These are phyloP conservation scores for Diplotaxis tenuifolia DNA, from an alignment of 345 rosid genomes.

Conservation along the genomic window DNA sequence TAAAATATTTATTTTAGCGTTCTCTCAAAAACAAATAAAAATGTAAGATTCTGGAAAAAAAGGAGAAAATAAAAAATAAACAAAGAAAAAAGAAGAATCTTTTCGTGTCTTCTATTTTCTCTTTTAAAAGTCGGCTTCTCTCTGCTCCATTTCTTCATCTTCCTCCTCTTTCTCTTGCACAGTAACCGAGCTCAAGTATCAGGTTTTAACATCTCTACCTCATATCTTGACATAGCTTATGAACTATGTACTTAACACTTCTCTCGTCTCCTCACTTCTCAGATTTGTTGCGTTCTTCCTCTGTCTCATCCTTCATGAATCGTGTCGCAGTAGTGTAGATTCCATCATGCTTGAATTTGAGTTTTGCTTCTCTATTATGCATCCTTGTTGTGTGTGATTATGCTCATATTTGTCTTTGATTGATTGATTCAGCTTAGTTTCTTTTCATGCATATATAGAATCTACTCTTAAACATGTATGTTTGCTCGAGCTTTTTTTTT, in stretches of 20 bases:
- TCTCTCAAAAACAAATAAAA: neutral
- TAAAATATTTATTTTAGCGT: neutral
- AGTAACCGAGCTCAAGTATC: slow-evolving; percentile 10
- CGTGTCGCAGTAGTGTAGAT: neutral
- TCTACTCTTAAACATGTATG: neutral
- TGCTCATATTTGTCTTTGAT: neutral
- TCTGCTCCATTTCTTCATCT: slow-evolving; percentile 3
- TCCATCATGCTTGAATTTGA: neutral
- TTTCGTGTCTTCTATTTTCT: neutral
- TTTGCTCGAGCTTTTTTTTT: neutral
- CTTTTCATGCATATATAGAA: neutral
- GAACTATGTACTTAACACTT: neutral
- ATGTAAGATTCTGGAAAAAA: neutral
- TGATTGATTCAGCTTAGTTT: neutral
- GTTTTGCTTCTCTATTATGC: neutral
- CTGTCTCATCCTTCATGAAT: neutral
- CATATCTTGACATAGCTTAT: neutral
- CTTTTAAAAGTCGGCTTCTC: slow-evolving; percentile 12
- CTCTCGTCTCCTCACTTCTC: neutral
- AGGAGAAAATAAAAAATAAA: neutral
- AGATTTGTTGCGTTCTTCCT: neutral
- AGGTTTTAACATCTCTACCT: slow-evolving; percentile 14
- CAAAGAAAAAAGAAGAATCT: neutral
- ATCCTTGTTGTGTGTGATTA: neutral
- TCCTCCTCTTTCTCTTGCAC: neutral